phyloP scores from a whole-genome alignment of 805 yeast species.

The Yarrowia hollandica region DNA sequence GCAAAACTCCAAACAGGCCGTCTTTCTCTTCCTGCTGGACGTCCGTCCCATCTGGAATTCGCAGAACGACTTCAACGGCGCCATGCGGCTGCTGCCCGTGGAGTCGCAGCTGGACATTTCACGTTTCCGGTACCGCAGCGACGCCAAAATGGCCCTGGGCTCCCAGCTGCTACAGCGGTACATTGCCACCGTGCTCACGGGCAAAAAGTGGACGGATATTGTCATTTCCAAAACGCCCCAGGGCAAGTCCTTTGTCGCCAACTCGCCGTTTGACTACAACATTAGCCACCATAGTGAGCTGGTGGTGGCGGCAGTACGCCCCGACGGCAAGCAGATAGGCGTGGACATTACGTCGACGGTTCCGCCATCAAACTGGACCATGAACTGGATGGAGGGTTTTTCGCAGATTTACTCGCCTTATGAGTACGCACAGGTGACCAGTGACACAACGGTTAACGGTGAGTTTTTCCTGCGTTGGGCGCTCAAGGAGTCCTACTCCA shows the following conservation, averaged over 20 bases:
- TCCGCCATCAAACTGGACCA: conserved; percentile 17
- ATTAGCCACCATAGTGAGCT: conserved; percentile 58
- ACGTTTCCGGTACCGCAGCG: conserved; percentile 43
- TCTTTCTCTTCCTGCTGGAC: conserved; percentile 11
- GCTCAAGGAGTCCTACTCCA: conserved; percentile 72
- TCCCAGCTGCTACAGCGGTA: conserved; percentile 50
- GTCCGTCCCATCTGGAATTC: conserved; percentile 31
- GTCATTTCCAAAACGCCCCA: conserved; percentile 42
- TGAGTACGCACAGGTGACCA: conserved; percentile 2
- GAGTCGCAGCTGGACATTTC: conserved; percentile 47
- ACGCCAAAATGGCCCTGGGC: conserved; percentile 46
- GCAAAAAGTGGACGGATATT: conserved; percentile 33
- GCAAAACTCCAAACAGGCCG: conserved; percentile 24
- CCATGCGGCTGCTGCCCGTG: conserved; percentile 50
- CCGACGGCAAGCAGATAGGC: conserved; percentile 43
- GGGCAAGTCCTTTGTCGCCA: conserved; percentile 59
- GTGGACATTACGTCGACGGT: conserved; percentile 49
- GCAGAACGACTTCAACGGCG: conserved; percentile 51
- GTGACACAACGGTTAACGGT: background rate
- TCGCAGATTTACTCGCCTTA: conserved; percentile 1
- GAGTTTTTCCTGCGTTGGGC: conserved; percentile 61
- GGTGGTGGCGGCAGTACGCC: conserved; percentile 48
- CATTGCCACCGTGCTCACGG: conserved; percentile 44
- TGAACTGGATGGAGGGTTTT: conserved; percentile 26
- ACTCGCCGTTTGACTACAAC: conserved; percentile 49